These are phyloP conservation scores for Suhomyces bribrorum DNA, from an alignment of 1,139 yeast genomes.

Conservation along the genomic window DNA sequence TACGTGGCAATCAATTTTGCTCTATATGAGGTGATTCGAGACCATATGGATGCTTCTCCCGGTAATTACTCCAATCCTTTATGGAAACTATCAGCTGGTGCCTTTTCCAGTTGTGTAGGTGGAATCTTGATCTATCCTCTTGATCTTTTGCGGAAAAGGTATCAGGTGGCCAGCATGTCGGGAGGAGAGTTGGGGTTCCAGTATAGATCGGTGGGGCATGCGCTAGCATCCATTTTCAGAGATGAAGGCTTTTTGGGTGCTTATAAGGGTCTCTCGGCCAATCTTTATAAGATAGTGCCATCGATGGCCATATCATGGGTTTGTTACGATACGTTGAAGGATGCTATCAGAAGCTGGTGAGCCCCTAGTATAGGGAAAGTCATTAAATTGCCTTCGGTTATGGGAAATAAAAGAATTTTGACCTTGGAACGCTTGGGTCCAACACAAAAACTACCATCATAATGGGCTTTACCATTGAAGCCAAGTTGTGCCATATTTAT, in stretches of 20 bases:
- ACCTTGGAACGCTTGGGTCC: too few species aligned
- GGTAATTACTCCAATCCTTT: conserved; percentile 44
- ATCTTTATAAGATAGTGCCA: conserved; percentile 87
- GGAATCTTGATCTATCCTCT: conserved; percentile 89
- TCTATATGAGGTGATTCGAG: conserved; percentile 79
- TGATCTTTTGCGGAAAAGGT: conserved; percentile 83
- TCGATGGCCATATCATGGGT: conserved; percentile 96
- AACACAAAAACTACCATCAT: too few species aligned
- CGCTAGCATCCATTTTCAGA: conserved; percentile 63
- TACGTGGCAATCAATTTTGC: conserved; percentile 93
- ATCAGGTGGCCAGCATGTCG: conserved; percentile 85
- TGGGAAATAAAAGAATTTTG: too few species aligned
- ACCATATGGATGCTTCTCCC: conserved; percentile 43
- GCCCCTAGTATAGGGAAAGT: too few species aligned
- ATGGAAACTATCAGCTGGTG: conserved; percentile 77
- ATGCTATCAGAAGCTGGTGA: conserved; percentile 36
- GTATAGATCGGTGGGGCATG: conserved; percentile 72
- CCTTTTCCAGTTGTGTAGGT: conserved; percentile 65
- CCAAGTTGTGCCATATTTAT: too few species aligned
- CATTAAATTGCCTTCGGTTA: too few species aligned
- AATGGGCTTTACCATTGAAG: too few species aligned
- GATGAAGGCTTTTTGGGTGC: conserved; percentile 81
- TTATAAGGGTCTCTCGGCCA: conserved; percentile 86
- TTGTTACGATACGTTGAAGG: conserved; percentile 71
- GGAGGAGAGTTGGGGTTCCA: conserved; percentile 80